Percentiles rank a stretch among this genome's conserved stretches.
phyloP scores from a whole-genome alignment of 2,329 filamentous ascomycete species.

The Fusarium neocosmosporiellum region DNA sequence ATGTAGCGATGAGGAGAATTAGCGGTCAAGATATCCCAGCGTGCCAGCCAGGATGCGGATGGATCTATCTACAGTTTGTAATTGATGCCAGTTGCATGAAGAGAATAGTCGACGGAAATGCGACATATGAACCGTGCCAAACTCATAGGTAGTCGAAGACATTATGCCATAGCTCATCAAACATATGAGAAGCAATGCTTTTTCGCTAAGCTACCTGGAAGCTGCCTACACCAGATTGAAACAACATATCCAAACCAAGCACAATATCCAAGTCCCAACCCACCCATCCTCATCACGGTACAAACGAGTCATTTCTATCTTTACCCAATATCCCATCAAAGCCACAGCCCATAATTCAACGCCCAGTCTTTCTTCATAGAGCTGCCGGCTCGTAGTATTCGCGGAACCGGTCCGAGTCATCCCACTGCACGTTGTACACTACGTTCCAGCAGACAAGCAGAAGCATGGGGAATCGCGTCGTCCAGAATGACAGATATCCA shows the following conservation, averaged over 20 bases:
- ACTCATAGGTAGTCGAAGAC: no score
- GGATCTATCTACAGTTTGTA: neutral
- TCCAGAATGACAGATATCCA: constrained; percentile 88
- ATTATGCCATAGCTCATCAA: neutral
- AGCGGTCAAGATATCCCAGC: neutral
- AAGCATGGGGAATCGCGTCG: constrained; percentile 79
- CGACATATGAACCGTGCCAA: neutral
- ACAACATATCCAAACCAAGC: neutral
- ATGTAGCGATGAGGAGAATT: neutral
- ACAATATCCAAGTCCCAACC: neutral
- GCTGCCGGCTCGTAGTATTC: constrained; percentile 73
- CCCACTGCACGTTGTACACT: constrained; percentile 73
- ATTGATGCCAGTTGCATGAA: neutral
- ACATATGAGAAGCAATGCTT: neutral
- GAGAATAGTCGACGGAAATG: no score
- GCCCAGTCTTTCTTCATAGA: constrained; percentile 33
- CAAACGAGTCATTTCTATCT: neutral
- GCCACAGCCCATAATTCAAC: neutral
- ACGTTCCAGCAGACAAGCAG: constrained; percentile 83
- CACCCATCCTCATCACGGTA: neutral
- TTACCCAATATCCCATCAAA: neutral
- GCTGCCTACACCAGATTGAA: neutral
- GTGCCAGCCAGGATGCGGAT: neutral
- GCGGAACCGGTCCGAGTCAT: constrained; percentile 73
- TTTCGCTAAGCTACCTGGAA: neutral